phyloP scores from a whole-genome alignment of 345 rosid genomes.

The Laguncularia racemosa region DNA sequence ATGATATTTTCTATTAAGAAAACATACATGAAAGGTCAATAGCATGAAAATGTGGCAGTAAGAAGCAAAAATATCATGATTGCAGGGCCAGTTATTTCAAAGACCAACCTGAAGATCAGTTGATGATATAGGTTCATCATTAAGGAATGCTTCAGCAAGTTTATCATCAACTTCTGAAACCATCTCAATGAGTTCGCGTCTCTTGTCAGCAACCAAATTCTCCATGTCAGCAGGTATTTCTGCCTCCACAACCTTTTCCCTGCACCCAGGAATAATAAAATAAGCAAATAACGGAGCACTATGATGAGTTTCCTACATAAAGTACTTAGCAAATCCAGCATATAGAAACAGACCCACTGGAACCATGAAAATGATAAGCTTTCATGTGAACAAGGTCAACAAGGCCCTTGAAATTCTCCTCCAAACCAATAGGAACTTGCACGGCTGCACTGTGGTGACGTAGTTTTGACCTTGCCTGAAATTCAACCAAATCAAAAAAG shows the following conservation, averaged over 20 bases:
- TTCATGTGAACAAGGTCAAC: slow-evolving; percentile 70
- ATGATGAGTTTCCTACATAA: too few relatives aligned
- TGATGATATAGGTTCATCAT: slow-evolving; percentile 78
- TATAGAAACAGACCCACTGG: slow-evolving; percentile 66
- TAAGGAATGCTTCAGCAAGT: slow-evolving; percentile 83
- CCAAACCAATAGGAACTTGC: slow-evolving; percentile 95
- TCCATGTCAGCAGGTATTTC: slow-evolving; percentile 83
- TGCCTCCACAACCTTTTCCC: slow-evolving; percentile 67
- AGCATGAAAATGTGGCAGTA: too few relatives aligned
- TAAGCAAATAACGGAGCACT: background rate
- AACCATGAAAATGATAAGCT: slow-evolving; percentile 71
- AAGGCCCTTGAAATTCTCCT: slow-evolving; percentile 85
- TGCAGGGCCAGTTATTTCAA: too few relatives aligned
- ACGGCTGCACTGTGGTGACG: slow-evolving; percentile 95
- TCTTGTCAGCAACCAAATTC: slow-evolving; percentile 67
- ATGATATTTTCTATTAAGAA: too few relatives aligned
- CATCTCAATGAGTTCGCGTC: slow-evolving; percentile 72
- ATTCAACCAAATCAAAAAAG: slow-evolving; percentile 2
- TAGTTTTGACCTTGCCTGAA: slow-evolving; percentile 86
- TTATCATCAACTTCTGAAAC: slow-evolving; percentile 97
- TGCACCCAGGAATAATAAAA: slow-evolving; percentile 23
- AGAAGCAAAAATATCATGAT: too few relatives aligned
- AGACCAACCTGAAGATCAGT: slow-evolving; percentile 65
- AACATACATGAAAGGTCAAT: too few relatives aligned
- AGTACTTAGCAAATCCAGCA: background rate